Percentiles rank a stretch among this genome's conserved stretches.
Evolutionary conservation across 2,329 filamentous ascomycete genomes (phyloP).

Genomic region (Byssochlamys sp.): DNA sequence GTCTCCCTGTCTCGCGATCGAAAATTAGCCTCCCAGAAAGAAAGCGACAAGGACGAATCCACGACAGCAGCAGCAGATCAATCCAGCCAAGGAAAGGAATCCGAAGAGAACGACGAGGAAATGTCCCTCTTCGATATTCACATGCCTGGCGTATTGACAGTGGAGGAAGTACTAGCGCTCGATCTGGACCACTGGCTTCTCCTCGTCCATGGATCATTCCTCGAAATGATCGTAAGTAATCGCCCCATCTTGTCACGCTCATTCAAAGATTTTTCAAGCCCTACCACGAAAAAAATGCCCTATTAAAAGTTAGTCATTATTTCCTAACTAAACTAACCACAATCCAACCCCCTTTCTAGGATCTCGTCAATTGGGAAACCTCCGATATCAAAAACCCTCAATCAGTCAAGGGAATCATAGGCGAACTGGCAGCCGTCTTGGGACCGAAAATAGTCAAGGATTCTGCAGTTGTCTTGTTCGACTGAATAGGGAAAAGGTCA

Average conservation of each 20-base stretch:
- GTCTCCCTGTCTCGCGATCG: constrained; percentile 36
- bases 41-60: constrained; percentile 2
- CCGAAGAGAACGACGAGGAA: constrained; percentile 29
- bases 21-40: constrained; percentile 5
- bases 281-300: not conserved
- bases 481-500: constrained; percentile 9
- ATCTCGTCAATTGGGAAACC: constrained; percentile 39
- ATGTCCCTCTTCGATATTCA: constrained; percentile 37
- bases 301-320: too few relatives aligned
- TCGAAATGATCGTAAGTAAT: constrained; percentile 33
- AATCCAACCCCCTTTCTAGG: constrained; percentile 16
- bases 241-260: not conserved
- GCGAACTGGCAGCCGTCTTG: constrained; percentile 37
- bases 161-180: constrained; percentile 32
- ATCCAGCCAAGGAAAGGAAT: constrained; percentile 4
- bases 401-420: constrained; percentile 39
- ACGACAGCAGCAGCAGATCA: not conserved
- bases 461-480: constrained; percentile 32
- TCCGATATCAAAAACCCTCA: constrained; percentile 33
- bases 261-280: not conserved
- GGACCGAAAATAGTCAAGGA: constrained; percentile 35
- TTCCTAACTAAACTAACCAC: too few relatives aligned
- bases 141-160: constrained; percentile 38
- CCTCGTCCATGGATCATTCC: constrained; percentile 30
- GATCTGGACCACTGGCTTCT: constrained; percentile 38